phyloP scores from a whole-genome alignment of 1,139 yeast species.

The Protomyces inundatus region DNA sequence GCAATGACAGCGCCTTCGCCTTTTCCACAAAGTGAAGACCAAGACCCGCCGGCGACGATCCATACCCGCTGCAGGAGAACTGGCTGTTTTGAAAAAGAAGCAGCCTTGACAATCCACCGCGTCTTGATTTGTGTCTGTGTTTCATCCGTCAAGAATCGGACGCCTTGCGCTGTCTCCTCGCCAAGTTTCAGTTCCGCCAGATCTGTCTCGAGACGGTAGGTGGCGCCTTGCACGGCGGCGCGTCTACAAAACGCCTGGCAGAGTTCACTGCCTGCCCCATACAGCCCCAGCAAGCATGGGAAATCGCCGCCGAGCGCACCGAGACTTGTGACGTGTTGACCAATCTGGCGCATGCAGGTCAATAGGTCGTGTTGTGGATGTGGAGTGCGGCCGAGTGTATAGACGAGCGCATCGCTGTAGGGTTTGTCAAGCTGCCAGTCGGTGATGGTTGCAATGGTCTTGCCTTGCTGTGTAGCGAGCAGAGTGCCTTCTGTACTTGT shows the following conservation, averaged over 20 bases:
- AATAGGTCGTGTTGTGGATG: slow-evolving; percentile 58
- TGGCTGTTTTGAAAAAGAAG: background rate
- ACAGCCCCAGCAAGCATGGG: slow-evolving; percentile 86
- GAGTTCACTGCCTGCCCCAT: slow-evolving; percentile 93
- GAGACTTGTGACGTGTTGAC: slow-evolving; percentile 76
- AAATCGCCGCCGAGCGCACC: slow-evolving; percentile 83
- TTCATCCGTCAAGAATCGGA: slow-evolving; percentile 69
- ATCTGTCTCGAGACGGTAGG: slow-evolving; percentile 62
- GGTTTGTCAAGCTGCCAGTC: background rate
- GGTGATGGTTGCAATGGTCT: background rate
- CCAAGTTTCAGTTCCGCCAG: slow-evolving; percentile 53
- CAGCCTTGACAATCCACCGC: background rate
- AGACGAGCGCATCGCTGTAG: slow-evolving; percentile 41
- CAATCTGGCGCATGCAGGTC: slow-evolving; percentile 71
- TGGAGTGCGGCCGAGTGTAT: slow-evolving; percentile 76
- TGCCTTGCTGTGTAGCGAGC: slow-evolving; percentile 43
- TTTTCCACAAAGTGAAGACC: slow-evolving; percentile 40
- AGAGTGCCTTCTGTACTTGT: slow-evolving; percentile 44
- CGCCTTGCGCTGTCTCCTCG: slow-evolving; percentile 48
- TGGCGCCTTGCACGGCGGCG: slow-evolving; percentile 97
- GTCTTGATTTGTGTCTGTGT: slow-evolving; percentile 38
- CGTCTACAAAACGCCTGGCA: slow-evolving; percentile 96
- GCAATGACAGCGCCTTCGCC: slow-evolving; percentile 84
- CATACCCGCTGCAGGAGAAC: background rate
- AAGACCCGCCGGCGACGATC: slow-evolving; percentile 6